Conservation (phyloP, 345 rosid species). For the Carallia brachiata region DNA sequence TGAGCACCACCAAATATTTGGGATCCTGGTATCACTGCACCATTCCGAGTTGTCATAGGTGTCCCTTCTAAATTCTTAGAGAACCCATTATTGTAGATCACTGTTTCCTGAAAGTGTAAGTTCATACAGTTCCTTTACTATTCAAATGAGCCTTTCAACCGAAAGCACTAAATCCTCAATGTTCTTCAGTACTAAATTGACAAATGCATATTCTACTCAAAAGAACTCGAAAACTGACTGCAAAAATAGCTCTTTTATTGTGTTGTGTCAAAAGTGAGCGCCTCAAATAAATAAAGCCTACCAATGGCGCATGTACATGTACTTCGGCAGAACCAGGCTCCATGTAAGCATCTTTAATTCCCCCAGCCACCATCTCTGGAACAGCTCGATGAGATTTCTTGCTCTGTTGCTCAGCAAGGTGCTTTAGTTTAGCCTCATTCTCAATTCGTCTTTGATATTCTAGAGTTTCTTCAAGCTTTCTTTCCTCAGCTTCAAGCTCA, state of each 20-base stretch:
- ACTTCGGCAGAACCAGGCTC: slow-evolving; percentile 53
- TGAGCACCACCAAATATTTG: slow-evolving; percentile 12
- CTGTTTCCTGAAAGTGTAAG: slow-evolving; percentile 41
- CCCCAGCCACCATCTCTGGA: slow-evolving; percentile 37
- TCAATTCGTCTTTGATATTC: slow-evolving; percentile 89
- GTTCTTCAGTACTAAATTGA: slow-evolving; percentile 2
- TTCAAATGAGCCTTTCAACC: not conserved
- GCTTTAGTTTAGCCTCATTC: slow-evolving; percentile 89
- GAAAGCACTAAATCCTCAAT: slow-evolving; percentile 3
- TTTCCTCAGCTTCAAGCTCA: slow-evolving; percentile 89
- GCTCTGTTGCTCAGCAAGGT: slow-evolving; percentile 66
- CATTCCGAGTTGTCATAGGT: slow-evolving; percentile 25
- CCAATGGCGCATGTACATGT: slow-evolving; percentile 28
- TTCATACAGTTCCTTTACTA: slow-evolving; percentile 1
- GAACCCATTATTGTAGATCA: slow-evolving; percentile 31
- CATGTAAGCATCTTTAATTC: slow-evolving; percentile 54
- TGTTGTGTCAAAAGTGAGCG: slow-evolving; percentile 7
- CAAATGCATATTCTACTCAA: slow-evolving; percentile 3
- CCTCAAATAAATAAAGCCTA: slow-evolving; percentile 22
- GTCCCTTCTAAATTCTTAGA: slow-evolving; percentile 34
- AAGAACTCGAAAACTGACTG: not conserved
- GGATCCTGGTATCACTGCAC: slow-evolving; percentile 27
- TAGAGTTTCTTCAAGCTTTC: slow-evolving; percentile 80
- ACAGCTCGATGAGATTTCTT: slow-evolving; percentile 45
- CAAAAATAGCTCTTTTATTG: slow-evolving; percentile 9